phyloP scores from a whole-genome alignment of 2,329 filamentous ascomycete genomes.

The Neospermospora avenae region DNA sequence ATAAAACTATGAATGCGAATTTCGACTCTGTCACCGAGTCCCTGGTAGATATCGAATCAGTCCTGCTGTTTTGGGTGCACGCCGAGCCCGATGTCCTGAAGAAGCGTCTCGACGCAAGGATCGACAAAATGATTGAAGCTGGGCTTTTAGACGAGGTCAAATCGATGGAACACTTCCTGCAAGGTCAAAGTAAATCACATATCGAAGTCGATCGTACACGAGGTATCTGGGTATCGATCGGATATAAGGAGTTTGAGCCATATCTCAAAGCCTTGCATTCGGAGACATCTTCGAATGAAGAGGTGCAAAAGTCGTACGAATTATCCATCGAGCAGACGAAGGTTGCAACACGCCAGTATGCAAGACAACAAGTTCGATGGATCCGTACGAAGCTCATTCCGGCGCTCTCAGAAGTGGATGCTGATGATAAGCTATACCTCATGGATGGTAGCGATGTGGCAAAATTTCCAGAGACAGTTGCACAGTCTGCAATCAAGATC shows the following conservation, averaged over 20 bases:
- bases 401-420: slow-evolving; percentile 53
- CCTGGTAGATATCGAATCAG: slow-evolving; percentile 27
- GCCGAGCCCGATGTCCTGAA: slow-evolving; percentile 66
- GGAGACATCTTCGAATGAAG: slow-evolving; percentile 30
- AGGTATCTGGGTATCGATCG: slow-evolving; percentile 96
- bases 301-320: slow-evolving; percentile 53
- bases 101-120: slow-evolving; percentile 68
- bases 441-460: slow-evolving; percentile 73
- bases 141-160: slow-evolving; percentile 63
- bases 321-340: slow-evolving; percentile 73
- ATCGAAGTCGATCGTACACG: slow-evolving; percentile 64
- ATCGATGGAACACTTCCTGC: slow-evolving; percentile 47
- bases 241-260: slow-evolving; percentile 83
- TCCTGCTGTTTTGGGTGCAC: slow-evolving; percentile 80
- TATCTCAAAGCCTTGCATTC: slow-evolving; percentile 55
- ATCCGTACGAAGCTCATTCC: slow-evolving; percentile 79
- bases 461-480: slow-evolving; percentile 61
- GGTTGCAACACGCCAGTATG: slow-evolving; percentile 81
- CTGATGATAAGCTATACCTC: slow-evolving; percentile 64
- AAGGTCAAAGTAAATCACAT: slow-evolving; percentile 45
- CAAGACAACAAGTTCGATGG: slow-evolving; percentile 80
- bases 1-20: slow-evolving; percentile 23
- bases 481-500: slow-evolving; percentile 60
- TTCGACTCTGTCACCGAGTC: background rate
- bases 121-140: slow-evolving; percentile 76